Evolutionary conservation across 2,329 filamentous ascomycete species (phyloP), one percentile per base, ranked within the genome.

Genomic region (Rhynchosporium graminicola): DNA sequence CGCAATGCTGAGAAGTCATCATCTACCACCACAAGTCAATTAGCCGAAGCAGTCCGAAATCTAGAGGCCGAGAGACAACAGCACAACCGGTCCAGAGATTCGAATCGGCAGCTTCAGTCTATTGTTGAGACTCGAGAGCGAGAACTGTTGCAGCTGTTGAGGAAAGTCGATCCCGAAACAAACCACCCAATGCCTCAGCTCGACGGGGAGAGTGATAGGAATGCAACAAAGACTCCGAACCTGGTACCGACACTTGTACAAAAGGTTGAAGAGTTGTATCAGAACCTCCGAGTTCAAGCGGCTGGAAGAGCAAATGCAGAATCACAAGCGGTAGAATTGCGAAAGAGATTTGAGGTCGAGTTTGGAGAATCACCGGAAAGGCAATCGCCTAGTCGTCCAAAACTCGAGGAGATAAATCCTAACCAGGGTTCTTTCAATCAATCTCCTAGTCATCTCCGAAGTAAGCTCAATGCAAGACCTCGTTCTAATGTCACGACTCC

Each of bases 61-160:
- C 84, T 97, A 28, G 95, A 98, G 71, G 93, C 92, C 1, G 94
- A 98, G 76, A 84, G 90, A 55, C 93, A 97, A 71, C 79, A 96
- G 60, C 89, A 91, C 43, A 85, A 82, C 2, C 94, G 97, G 74
- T 91, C 92, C 10, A 93, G 98, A 74, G 82, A 88, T 5, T 97
- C 93, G 57, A 89, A 90, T 31, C 88, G 92, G 54, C 89, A 92
- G 12, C 81, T 96, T 60, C 93, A 97, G 72, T 78, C 82, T 2
- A 86, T 91, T 0, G 79, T 98, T 10, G 93, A 96, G 71, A 85
- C 87, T 48, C 86, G 90, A 38, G 90, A 96, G 71, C 85, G 85
- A 67, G 94, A 98, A 75, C 82, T 97, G 45, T 83, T 96, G 60
- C 82, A 89, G 54, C 82, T 96, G n/a, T 85, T 96, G 69, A 94